Conservation (phyloP, 169 alveolate genomes). For the Eimeria brunetti region DNA sequence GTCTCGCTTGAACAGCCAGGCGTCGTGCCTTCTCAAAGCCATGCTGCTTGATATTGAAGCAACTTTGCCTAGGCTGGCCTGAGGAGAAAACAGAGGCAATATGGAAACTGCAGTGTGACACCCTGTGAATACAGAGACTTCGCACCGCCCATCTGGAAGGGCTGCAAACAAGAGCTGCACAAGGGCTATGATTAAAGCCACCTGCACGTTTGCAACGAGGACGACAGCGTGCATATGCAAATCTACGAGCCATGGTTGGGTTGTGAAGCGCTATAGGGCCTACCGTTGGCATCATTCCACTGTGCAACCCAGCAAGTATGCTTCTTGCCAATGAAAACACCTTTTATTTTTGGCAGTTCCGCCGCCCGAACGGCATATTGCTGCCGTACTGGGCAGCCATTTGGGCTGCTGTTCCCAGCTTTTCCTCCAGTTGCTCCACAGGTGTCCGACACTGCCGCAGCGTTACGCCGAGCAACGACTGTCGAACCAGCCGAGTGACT, state of each 20-base stretch:
- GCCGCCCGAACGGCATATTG: conserved; percentile 77
- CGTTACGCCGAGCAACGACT: conserved; percentile 26
- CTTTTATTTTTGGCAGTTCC: conserved; percentile 72
- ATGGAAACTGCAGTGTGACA: not conserved
- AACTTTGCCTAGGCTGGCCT: conserved; percentile 79
- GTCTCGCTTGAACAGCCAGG: conserved; percentile 74
- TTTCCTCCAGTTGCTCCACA: conserved; percentile 2
- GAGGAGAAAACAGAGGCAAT: not conserved
- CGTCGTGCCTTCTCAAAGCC: conserved; percentile 78
- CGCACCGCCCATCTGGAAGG: not conserved
- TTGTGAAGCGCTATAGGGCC: not conserved
- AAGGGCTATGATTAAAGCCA: not conserved
- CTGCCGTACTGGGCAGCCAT: conserved; percentile 68
- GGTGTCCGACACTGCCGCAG: not conserved
- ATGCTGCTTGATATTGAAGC: conserved; percentile 70
- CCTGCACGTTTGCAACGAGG: not conserved
- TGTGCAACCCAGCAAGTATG: conserved; percentile 81
- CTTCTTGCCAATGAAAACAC: conserved; percentile 78
- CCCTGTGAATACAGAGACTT: not conserved
- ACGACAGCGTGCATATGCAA: not conserved
- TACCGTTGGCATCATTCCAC: conserved; percentile 78
- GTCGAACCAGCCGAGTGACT: conserved; percentile 30
- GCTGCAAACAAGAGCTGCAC: not conserved
- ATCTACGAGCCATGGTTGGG: not conserved
- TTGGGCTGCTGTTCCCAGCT: conserved; percentile 50